These are phyloP conservation scores for Glomus cerebriforme DNA, from an alignment of 192 early-diverging fungal genomes.

Conservation along the genomic window DNA sequence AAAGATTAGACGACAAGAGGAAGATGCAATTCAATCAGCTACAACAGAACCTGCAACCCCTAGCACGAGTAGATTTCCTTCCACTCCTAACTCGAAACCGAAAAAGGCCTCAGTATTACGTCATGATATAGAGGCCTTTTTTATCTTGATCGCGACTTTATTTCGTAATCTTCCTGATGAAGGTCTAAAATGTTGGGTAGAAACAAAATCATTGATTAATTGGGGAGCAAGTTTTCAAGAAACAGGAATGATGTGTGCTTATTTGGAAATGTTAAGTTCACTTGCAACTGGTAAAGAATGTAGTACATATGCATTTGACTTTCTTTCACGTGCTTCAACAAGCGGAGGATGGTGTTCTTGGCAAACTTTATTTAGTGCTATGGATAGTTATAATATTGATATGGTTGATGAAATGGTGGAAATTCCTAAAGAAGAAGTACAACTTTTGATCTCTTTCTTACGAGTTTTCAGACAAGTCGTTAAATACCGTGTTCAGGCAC, in stretches of 20 bases:
- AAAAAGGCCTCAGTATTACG: slow-evolving; percentile 32
- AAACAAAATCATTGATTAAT: slow-evolving; percentile 64
- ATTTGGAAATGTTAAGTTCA: slow-evolving; percentile 81
- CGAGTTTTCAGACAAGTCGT: slow-evolving; percentile 77
- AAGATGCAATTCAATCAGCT: slow-evolving; percentile 52
- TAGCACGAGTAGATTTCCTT: slow-evolving; percentile 34
- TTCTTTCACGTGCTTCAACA: slow-evolving; percentile 41
- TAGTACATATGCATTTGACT: slow-evolving; percentile 46
- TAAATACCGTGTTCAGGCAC: slow-evolving; percentile 71
- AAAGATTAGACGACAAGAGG: slow-evolving; percentile 68
- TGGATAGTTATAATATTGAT: slow-evolving; percentile 65
- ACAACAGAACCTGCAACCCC: neutral
- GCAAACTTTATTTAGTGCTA: slow-evolving; percentile 74
- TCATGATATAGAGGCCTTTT: slow-evolving; percentile 70
- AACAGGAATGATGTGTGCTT: slow-evolving; percentile 64
- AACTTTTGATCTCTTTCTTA: slow-evolving; percentile 73
- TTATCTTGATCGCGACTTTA: slow-evolving; percentile 70
- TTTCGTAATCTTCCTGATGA: slow-evolving; percentile 77
- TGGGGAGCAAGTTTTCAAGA: slow-evolving; percentile 65
- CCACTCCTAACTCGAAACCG: slow-evolving; percentile 15
- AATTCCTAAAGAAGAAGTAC: slow-evolving; percentile 75
- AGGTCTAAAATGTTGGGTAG: slow-evolving; percentile 71
- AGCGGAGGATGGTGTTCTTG: slow-evolving; percentile 69
- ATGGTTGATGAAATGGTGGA: slow-evolving; percentile 55
- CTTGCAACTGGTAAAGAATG: slow-evolving; percentile 77